Conservation (phyloP, 106 monocot genomes). For the Iris macrosiphon region DNA sequence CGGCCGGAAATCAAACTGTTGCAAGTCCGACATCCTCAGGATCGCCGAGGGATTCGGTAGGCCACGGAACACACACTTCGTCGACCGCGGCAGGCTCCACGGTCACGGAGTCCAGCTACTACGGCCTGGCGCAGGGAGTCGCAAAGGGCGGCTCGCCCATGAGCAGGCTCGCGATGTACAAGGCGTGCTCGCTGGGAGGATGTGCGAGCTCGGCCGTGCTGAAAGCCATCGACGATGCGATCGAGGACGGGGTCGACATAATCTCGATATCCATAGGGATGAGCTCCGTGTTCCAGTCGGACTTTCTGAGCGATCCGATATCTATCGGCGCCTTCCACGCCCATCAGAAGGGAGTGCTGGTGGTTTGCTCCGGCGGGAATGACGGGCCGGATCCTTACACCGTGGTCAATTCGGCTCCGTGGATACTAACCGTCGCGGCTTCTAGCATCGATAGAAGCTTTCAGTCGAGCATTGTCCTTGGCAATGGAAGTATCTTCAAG, state of each 20-base stretch:
- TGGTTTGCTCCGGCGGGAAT: constrained; percentile 90
- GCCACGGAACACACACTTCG: constrained; percentile 90
- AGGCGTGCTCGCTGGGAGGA: constrained; percentile 87
- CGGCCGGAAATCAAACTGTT: constrained; percentile 6
- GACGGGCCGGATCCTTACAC: constrained; percentile 92
- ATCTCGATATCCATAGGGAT: constrained; percentile 95
- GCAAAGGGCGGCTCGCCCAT: constrained; percentile 79
- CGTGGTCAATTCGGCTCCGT: constrained; percentile 90
- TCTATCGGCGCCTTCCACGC: constrained; percentile 90
- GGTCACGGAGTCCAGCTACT: constrained; percentile 61
- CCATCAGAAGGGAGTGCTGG: constrained; percentile 63
- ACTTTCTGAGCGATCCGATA: constrained; percentile 88
- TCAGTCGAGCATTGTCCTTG: constrained; percentile 61
- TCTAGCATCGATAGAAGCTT: constrained; percentile 87
- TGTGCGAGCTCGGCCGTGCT: constrained; percentile 64
- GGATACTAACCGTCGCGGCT: constrained; percentile 87
- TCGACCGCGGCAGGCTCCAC: constrained; percentile 73
- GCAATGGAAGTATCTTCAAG: constrained; percentile 62
- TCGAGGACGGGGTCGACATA: constrained; percentile 80
- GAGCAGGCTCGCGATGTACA: constrained; percentile 82
- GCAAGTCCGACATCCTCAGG: constrained; percentile 11
- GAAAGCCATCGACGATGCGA: constrained; percentile 93
- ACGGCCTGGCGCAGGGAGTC: constrained; percentile 70
- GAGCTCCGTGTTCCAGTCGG: constrained; percentile 83
- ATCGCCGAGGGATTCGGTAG: constrained; percentile 78